Evolutionary conservation across 805 yeast genomes (phyloP).

Genomic region (Yamadazyma sp.): DNA sequence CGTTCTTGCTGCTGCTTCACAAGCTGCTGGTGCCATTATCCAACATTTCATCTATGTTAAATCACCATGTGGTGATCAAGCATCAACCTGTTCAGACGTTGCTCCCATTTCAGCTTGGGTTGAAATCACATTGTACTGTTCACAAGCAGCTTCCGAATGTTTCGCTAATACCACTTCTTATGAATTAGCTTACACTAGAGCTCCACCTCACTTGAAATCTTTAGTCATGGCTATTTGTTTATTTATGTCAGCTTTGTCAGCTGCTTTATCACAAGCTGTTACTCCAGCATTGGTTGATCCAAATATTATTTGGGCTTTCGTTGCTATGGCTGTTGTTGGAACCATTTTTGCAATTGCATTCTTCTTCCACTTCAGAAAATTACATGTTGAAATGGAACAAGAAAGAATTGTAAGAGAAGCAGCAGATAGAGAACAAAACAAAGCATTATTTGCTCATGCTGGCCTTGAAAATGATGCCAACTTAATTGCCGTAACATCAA

Average conservation of each 20-base stretch:
- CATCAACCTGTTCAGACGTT: slow-evolving; percentile 32
- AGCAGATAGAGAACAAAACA: slow-evolving; percentile 9
- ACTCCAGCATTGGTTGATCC: slow-evolving; percentile 43
- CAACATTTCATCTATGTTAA: slow-evolving; percentile 47
- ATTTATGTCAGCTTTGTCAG: slow-evolving; percentile 44
- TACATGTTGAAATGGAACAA: slow-evolving; percentile 38
- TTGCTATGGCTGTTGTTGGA: slow-evolving; percentile 37
- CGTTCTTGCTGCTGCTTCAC: slow-evolving; percentile 43
- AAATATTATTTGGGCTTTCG: slow-evolving; percentile 39
- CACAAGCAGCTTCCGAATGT: slow-evolving; percentile 49
- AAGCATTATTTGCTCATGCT: slow-evolving; percentile 12
- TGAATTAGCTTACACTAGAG: slow-evolving; percentile 51
- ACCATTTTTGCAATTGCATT: slow-evolving; percentile 28
- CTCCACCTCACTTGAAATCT: slow-evolving; percentile 50
- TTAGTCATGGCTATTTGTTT: slow-evolving; percentile 46
- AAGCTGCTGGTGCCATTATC: slow-evolving; percentile 48
- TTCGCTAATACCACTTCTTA: slow-evolving; percentile 50
- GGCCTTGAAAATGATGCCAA: slow-evolving; percentile 19
- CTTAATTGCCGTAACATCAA: slow-evolving; percentile 26
- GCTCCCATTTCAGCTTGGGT: slow-evolving; percentile 14
- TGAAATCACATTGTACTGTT: slow-evolving; percentile 9
- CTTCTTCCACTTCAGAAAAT: slow-evolving; percentile 32
- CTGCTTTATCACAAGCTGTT: slow-evolving; percentile 44
- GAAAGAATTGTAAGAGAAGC: slow-evolving; percentile 29
- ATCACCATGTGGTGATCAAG: slow-evolving; percentile 50